These are phyloP conservation scores for Martiniozyma abietophila DNA, from an alignment of 805 yeast species.

Conservation along the genomic window DNA sequence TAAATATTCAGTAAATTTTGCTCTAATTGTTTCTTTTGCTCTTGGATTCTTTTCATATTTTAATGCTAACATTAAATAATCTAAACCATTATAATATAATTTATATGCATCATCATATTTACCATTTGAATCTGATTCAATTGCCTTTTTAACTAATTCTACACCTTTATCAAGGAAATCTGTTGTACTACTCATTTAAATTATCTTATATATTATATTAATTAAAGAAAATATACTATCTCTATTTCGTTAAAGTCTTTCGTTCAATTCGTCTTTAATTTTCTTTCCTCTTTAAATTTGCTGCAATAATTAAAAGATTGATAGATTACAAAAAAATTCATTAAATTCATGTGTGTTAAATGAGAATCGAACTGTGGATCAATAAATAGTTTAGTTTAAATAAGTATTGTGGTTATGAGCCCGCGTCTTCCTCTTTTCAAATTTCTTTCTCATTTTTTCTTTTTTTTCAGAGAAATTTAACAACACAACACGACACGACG, in stretches of 20 bases:
- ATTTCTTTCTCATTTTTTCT: background rate
- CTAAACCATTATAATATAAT: slow-evolving; percentile 84
- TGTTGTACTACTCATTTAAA: slow-evolving; percentile 31
- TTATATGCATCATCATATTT: slow-evolving; percentile 91
- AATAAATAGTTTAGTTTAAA: too few species aligned
- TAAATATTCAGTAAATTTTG: slow-evolving; percentile 85
- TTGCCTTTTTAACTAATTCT: slow-evolving; percentile 87
- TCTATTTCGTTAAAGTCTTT: too few species aligned
- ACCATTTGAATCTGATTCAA: slow-evolving; percentile 86
- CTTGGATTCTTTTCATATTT: slow-evolving; percentile 89
- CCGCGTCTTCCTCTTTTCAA: background rate
- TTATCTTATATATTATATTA: too few species aligned
- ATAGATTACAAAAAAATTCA: too few species aligned
- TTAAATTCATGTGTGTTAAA: too few species aligned
- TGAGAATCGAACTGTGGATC: too few species aligned
- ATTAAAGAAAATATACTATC: too few species aligned
- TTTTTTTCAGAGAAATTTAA: background rate
- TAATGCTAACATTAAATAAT: slow-evolving; percentile 89
- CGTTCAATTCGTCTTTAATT: too few species aligned
- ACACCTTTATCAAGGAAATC: slow-evolving; percentile 90
- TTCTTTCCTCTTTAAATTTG: too few species aligned
- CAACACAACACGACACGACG: too few species aligned
- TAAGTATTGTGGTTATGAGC: slow-evolving; percentile 4
- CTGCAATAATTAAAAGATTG: too few species aligned
- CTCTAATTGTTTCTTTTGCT: slow-evolving; percentile 79